phyloP scores from a whole-genome alignment of 202 grass and related monocot genomes.

The Dendrocalamus latiflorus region DNA sequence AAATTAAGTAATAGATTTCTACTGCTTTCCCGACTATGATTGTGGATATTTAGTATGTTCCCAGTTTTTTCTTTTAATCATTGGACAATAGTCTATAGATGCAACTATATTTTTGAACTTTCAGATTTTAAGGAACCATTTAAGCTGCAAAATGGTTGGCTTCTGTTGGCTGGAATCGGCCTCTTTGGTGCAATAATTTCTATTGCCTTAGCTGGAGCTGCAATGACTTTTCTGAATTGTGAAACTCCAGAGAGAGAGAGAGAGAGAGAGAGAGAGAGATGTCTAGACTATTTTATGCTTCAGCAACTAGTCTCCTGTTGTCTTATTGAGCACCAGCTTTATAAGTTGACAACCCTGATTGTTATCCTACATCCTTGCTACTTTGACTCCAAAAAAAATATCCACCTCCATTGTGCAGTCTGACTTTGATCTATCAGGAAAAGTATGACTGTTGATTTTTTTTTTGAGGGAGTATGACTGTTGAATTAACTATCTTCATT shows the following conservation, averaged over 20 bases:
- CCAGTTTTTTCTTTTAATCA: neutral
- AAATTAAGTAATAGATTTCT: neutral
- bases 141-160: slow-evolving; percentile 78
- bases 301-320: neutral
- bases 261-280: slow-evolving; percentile 90
- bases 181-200: slow-evolving; percentile 64
- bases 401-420: neutral
- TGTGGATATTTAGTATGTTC: neutral
- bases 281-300: slow-evolving; percentile 30
- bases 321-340: neutral
- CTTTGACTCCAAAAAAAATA: neutral
- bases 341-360: neutral
- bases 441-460: neutral
- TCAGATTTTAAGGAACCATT: slow-evolving; percentile 91
- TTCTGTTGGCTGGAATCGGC: slow-evolving; percentile 81
- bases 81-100: neutral
- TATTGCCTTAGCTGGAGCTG: slow-evolving; percentile 66
- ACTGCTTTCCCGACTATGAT: neutral
- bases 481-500: neutral
- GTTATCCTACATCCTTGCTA: neutral
- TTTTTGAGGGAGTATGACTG: neutral
- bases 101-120: slow-evolving; percentile 7
- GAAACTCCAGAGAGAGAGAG: slow-evolving; percentile 84
- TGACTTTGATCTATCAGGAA: neutral
- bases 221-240: slow-evolving; percentile 62